Conservation (phyloP, 2,329 filamentous ascomycete species). For the Colletotrichum gigasporum region DNA sequence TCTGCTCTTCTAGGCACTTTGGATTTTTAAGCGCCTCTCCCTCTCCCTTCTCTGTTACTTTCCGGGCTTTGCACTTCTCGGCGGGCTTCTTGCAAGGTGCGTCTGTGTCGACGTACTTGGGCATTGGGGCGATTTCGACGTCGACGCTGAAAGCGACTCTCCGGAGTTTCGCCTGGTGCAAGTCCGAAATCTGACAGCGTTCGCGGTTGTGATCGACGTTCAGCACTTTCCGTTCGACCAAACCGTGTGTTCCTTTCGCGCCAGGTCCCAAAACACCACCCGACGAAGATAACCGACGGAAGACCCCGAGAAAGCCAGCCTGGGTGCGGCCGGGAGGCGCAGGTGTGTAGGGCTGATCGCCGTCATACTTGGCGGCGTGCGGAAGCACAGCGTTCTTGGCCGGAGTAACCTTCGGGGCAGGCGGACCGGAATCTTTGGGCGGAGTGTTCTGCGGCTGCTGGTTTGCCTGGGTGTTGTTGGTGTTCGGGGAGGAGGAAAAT, state of each 20-base stretch:
- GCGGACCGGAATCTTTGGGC: slow-evolving; percentile 41
- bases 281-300: slow-evolving; percentile 83
- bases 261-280: slow-evolving; percentile 57
- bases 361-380: slow-evolving; percentile 63
- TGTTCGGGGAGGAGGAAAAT: slow-evolving; percentile 72
- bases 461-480: slow-evolving; percentile 44
- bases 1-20: slow-evolving; percentile 67
- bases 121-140: slow-evolving; percentile 92
- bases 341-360: slow-evolving; percentile 75
- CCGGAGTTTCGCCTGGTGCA: slow-evolving; percentile 82
- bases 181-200: slow-evolving; percentile 80
- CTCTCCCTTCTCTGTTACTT: slow-evolving; percentile 75
- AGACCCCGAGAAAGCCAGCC: slow-evolving; percentile 81
- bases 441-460: slow-evolving; percentile 44
- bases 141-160: slow-evolving; percentile 96
- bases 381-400: slow-evolving; percentile 68
- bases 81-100: slow-evolving; percentile 50
- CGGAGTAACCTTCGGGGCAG: slow-evolving; percentile 56
- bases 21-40: slow-evolving; percentile 78
- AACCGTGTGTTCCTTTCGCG: slow-evolving; percentile 64
- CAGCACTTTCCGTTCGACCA: slow-evolving; percentile 83
- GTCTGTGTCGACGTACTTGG: slow-evolving; percentile 75
- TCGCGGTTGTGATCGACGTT: slow-evolving; percentile 86
- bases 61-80: slow-evolving; percentile 67
- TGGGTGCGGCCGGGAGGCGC: slow-evolving; percentile 76